Conservation (phyloP, 768 basidiomycete species). For the Agaricus subrufescens region DNA sequence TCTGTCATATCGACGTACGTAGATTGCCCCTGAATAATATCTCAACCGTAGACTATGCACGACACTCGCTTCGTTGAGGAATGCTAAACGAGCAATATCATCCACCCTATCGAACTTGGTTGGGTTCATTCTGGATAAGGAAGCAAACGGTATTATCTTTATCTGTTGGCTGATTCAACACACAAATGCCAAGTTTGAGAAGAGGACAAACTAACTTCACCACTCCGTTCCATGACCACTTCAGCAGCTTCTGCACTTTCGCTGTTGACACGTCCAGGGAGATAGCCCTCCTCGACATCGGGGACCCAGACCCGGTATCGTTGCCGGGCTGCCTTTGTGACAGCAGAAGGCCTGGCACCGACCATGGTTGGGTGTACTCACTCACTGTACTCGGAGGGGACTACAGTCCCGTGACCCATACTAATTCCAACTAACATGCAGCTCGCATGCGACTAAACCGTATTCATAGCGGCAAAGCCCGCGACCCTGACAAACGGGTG, state of each 20-base stretch:
- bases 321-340: conserved; percentile 73
- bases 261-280: conserved; percentile 89
- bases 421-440: conserved; percentile 8
- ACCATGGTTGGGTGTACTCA: conserved; percentile 32
- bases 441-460: no score
- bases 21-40: conserved; percentile 89
- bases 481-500: no score
- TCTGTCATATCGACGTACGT: conserved; percentile 54
- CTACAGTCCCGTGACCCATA: conserved; percentile 9
- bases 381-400: conserved; percentile 2
- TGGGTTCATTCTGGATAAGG: conserved; percentile 94
- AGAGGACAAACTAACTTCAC: conserved; percentile 59
- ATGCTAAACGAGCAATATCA: conserved; percentile 97
- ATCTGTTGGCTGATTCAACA: conserved; percentile 18
- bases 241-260: conserved; percentile 81
- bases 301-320: conserved; percentile 96
- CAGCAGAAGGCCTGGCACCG: conserved; percentile 41
- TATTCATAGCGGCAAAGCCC: no score
- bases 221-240: conserved; percentile 83
- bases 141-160: conserved; percentile 64
- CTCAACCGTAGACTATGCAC: conserved; percentile 94
- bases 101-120: conserved; percentile 98
- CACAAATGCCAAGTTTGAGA: not conserved
- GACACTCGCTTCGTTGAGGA: conserved; percentile 96
- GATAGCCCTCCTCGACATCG: conserved; percentile 87